phyloP scores from a whole-genome alignment of 192 early-diverging fungal genomes.

The Coemansia sp. region DNA sequence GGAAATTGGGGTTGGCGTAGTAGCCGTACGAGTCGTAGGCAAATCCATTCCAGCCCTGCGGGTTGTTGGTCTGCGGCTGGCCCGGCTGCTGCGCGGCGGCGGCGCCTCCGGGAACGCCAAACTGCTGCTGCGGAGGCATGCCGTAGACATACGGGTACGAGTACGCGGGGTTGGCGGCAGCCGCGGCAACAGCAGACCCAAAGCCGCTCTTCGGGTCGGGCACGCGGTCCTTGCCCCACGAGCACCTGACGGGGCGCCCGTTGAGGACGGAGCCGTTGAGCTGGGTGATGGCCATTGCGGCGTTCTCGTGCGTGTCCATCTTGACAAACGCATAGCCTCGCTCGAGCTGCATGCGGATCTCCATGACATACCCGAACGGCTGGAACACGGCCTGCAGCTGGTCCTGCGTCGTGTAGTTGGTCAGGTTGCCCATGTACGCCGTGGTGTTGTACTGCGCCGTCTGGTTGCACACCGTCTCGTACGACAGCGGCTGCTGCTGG shows the following conservation, averaged over 20 bases:
- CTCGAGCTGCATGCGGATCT: conserved; percentile 83
- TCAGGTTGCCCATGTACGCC: conserved; percentile 87
- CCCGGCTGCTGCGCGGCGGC: conserved; percentile 18
- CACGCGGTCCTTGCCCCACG: conserved; percentile 85
- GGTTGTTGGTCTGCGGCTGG: conserved; percentile 29
- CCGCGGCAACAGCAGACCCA: conserved; percentile 37
- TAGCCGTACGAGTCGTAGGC: conserved; percentile 50
- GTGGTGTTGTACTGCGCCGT: conserved; percentile 83
- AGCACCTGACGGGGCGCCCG: conserved; percentile 77
- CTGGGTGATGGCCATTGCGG: conserved; percentile 82
- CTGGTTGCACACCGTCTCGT: conserved; percentile 71
- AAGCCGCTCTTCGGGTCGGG: conserved; percentile 54
- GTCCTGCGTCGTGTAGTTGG: conserved; percentile 69
- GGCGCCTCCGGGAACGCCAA: conserved; percentile 17
- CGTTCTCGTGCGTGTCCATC: conserved; percentile 90
- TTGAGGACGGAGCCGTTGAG: conserved; percentile 73
- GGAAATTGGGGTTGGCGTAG: conserved; percentile 45
- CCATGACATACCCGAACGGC: conserved; percentile 73
- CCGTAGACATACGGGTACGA: conserved; percentile 54
- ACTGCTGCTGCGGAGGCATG: conserved; percentile 51
- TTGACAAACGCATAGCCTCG: conserved; percentile 92
- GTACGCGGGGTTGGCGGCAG: conserved; percentile 52
- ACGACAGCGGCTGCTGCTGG: conserved; percentile 54
- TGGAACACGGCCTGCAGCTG: conserved; percentile 76
- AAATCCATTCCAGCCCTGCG: conserved; percentile 44